These are phyloP conservation scores for Usnea hakonensis DNA, from an alignment of 495 filamentous ascomycete genomes.

Conservation along the genomic window DNA sequence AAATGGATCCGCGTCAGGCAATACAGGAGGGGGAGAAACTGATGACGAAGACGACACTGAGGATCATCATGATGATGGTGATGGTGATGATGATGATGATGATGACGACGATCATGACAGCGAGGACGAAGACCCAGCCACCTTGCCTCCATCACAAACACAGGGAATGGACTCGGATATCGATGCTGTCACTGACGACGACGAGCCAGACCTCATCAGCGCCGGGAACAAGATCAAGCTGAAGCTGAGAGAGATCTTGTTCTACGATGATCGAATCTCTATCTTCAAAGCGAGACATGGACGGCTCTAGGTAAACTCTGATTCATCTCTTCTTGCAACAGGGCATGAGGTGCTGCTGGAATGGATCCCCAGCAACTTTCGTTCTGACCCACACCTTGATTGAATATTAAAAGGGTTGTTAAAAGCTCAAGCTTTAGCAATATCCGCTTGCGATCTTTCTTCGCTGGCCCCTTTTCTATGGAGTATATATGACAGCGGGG, in stretches of 20 bases:
- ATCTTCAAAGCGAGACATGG: slow-evolving; percentile 77
- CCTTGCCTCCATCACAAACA: slow-evolving; percentile 12
- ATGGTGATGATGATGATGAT: slow-evolving; percentile 38
- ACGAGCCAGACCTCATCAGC: slow-evolving; percentile 43
- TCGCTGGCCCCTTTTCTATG: background rate
- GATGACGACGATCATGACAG: slow-evolving; percentile 39
- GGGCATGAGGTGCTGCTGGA: background rate
- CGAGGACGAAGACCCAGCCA: slow-evolving; percentile 33
- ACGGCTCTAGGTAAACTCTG: slow-evolving; percentile 40
- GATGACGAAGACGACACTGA: slow-evolving; percentile 39
- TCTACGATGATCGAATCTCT: slow-evolving; percentile 81
- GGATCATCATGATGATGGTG: slow-evolving; percentile 37
- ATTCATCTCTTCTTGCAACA: background rate
- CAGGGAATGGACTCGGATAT: slow-evolving; percentile 39
- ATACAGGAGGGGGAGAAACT: slow-evolving; percentile 28
- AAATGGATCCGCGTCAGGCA: slow-evolving; percentile 21
- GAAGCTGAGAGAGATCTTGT: slow-evolving; percentile 73
- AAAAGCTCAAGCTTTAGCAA: background rate
- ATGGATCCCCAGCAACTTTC: background rate
- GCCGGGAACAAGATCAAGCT: slow-evolving; percentile 46
- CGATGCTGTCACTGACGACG: slow-evolving; percentile 41
- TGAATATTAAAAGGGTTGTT: background rate
- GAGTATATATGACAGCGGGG: background rate
- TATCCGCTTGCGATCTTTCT: background rate
- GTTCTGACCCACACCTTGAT: background rate